A percentile compares a stretch with the other conserved stretches of the same genome.
phyloP scores from a whole-genome alignment of 2,329 filamentous ascomycete species.

The Sordariomycetes sp. region DNA sequence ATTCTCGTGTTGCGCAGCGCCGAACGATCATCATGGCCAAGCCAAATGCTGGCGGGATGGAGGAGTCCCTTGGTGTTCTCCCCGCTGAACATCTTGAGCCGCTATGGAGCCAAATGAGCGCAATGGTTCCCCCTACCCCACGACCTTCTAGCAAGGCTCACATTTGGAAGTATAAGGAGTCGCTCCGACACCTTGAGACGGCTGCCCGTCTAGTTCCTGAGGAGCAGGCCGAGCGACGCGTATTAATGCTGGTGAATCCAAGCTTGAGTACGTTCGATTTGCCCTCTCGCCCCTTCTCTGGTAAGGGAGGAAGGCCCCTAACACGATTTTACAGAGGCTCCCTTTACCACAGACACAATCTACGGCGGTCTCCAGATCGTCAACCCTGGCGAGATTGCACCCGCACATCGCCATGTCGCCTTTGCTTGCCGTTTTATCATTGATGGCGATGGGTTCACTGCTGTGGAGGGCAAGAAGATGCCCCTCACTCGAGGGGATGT shows the following conservation, averaged over 20 bases:
- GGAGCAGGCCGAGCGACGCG: conserved; percentile 27
- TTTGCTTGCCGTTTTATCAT: conserved; percentile 49
- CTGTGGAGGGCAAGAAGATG: conserved; percentile 42
- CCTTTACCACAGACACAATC: conserved; percentile 46
- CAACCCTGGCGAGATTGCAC: conserved; percentile 42
- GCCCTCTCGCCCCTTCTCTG: too few species aligned
- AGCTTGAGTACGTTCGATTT: conserved; percentile 12
- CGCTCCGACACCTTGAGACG: conserved; percentile 20
- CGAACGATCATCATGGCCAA: too few species aligned
- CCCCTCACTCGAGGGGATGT: conserved; percentile 41
- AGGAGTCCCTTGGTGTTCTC: conserved; percentile 14
- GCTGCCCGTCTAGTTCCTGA: conserved; percentile 24
- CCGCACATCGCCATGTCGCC: conserved; percentile 43
- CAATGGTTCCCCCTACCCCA: conserved; percentile 32
- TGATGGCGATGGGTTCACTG: conserved; percentile 45
- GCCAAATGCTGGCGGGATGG: too few species aligned
- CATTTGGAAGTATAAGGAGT: conserved; percentile 25
- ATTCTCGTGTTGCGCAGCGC: too few species aligned
- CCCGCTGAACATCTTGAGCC: conserved; percentile 23
- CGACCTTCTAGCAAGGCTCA: conserved; percentile 29
- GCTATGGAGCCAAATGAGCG: conserved; percentile 36
- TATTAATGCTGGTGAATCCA: conserved; percentile 30
- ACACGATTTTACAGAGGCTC: conserved; percentile 25
- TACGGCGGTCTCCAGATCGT: conserved; percentile 47
- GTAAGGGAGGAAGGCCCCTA: background rate